Conservation (phyloP, 1,284 basidiomycete species). For the Leccinum pachyderme region DNA sequence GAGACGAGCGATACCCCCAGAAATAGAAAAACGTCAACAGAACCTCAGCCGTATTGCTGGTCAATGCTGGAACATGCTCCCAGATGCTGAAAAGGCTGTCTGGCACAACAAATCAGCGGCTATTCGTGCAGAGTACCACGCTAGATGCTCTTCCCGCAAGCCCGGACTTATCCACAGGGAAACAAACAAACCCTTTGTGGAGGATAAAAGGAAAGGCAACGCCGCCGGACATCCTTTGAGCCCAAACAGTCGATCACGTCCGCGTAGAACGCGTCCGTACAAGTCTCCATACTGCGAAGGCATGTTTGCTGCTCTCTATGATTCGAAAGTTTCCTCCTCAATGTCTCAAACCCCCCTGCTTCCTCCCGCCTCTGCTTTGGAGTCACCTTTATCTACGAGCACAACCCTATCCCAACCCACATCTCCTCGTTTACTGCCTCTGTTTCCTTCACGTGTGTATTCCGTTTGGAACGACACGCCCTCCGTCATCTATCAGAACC, state of each 20-base stretch:
- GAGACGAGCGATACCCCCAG: constrained; percentile 33
- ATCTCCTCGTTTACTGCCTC: constrained; percentile 7
- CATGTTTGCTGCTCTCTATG: constrained; percentile 13
- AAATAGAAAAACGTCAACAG: constrained; percentile 51
- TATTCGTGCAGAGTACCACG: constrained; percentile 38
- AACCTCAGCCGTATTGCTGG: constrained; percentile 58
- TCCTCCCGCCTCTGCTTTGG: neutral
- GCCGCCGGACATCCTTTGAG: neutral
- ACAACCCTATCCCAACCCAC: constrained; percentile 13
- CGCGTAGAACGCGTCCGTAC: neutral
- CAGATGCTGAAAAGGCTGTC: constrained; percentile 38
- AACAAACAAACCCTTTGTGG: constrained; percentile 1
- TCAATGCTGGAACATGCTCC: constrained; percentile 50
- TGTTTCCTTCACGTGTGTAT: constrained; percentile 3
- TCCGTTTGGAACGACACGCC: neutral
- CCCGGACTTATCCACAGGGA: constrained; percentile 43
- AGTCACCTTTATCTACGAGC: constrained; percentile 2
- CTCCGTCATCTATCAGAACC: neutral
- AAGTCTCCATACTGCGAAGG: constrained; percentile 8
- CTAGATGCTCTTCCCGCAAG: constrained; percentile 45
- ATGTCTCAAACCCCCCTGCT: neutral
- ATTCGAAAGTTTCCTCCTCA: neutral
- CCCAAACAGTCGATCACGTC: neutral
- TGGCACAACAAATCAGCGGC: constrained; percentile 47
- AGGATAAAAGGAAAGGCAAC: constrained; percentile 2